Conservation (phyloP, 1,284 basidiomycete genomes). For the Malassezia psittaci region DNA sequence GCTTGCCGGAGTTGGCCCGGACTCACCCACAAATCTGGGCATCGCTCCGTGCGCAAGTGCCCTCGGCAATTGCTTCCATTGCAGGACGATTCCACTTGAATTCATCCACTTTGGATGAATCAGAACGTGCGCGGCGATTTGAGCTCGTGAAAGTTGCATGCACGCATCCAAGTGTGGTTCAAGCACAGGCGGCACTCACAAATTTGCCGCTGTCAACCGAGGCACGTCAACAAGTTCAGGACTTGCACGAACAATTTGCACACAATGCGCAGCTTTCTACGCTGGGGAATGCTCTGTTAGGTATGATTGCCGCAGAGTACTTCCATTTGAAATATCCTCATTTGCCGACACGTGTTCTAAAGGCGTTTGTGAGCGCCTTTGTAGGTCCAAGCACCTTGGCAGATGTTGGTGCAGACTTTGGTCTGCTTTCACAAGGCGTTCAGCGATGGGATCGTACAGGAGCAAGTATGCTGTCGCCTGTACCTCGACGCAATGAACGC, state of each 20-base stretch:
- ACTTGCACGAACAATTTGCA: slow-evolving; percentile 12
- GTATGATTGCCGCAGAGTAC: slow-evolving; percentile 79
- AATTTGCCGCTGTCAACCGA: slow-evolving; percentile 13
- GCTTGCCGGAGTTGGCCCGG: slow-evolving; percentile 32
- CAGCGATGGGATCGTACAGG: slow-evolving; percentile 52
- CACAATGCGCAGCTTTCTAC: slow-evolving; percentile 70
- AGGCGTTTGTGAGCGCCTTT: slow-evolving; percentile 78
- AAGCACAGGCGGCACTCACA: slow-evolving; percentile 13
- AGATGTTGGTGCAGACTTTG: slow-evolving; percentile 61
- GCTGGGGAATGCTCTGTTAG: slow-evolving; percentile 80
- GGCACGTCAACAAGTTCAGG: slow-evolving; percentile 8
- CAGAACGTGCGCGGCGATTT: slow-evolving; percentile 25
- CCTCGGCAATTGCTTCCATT: slow-evolving; percentile 30
- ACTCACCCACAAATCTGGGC: slow-evolving; percentile 36
- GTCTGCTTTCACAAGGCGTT: slow-evolving; percentile 36
- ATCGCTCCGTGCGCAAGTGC: slow-evolving; percentile 29
- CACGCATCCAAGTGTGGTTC: slow-evolving; percentile 33
- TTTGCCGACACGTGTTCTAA: slow-evolving; percentile 77
- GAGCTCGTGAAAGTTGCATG: slow-evolving; percentile 32
- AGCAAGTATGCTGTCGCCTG: neutral
- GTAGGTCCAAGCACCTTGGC: slow-evolving; percentile 76
- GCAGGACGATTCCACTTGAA: slow-evolving; percentile 32
- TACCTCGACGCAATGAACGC: too few species aligned
- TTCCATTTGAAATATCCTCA: slow-evolving; percentile 75
- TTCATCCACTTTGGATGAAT: slow-evolving; percentile 16